A percentile compares a stretch with the other conserved stretches of the same genome.
phyloP scores from a whole-genome alignment of 1,284 basidiomycete species.

The Trametes pubescens region DNA sequence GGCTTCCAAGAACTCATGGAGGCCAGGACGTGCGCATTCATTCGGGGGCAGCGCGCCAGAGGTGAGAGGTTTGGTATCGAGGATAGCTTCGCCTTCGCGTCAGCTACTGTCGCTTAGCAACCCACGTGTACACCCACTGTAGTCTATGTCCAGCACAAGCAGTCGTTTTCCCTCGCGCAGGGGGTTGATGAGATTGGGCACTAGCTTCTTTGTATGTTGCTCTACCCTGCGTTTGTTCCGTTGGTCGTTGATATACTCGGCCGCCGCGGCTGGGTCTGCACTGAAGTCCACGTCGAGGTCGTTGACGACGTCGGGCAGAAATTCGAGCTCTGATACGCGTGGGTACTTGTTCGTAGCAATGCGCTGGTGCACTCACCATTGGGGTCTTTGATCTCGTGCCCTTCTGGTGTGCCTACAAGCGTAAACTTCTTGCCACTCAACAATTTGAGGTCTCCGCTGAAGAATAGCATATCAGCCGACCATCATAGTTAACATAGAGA shows the following conservation, averaged over 20 bases:
- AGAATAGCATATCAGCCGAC: slow-evolving; percentile 3
- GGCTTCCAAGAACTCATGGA: slow-evolving; percentile 85
- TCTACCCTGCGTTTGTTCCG: slow-evolving; percentile 82
- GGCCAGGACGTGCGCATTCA: slow-evolving; percentile 82
- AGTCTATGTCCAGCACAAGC: slow-evolving; percentile 90
- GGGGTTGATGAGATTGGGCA: slow-evolving; percentile 79
- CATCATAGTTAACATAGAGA: not conserved
- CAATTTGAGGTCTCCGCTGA: slow-evolving; percentile 67
- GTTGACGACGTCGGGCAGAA: slow-evolving; percentile 78
- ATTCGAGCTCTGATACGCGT: slow-evolving; percentile 59
- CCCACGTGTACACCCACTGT: slow-evolving; percentile 59
- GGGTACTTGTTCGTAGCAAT: not conserved
- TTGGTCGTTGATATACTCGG: slow-evolving; percentile 72
- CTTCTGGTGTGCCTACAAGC: slow-evolving; percentile 84
- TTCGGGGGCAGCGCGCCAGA: slow-evolving; percentile 78
- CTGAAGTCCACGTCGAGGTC: slow-evolving; percentile 84
- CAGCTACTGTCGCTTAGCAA: not conserved
- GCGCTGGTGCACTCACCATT: slow-evolving; percentile 48
- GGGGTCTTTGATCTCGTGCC: slow-evolving; percentile 84
- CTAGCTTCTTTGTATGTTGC: slow-evolving; percentile 72
- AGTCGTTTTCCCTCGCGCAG: slow-evolving; percentile 80
- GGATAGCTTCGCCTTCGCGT: slow-evolving; percentile 60
- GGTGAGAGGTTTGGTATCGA: slow-evolving; percentile 85
- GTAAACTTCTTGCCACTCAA: slow-evolving; percentile 76
- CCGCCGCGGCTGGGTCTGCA: slow-evolving; percentile 62